Evolutionary conservation across 331 rosid genomes (phyloP), one percentile per base, ranked within the genome.

Genomic region (Malus hybrid): DNA sequence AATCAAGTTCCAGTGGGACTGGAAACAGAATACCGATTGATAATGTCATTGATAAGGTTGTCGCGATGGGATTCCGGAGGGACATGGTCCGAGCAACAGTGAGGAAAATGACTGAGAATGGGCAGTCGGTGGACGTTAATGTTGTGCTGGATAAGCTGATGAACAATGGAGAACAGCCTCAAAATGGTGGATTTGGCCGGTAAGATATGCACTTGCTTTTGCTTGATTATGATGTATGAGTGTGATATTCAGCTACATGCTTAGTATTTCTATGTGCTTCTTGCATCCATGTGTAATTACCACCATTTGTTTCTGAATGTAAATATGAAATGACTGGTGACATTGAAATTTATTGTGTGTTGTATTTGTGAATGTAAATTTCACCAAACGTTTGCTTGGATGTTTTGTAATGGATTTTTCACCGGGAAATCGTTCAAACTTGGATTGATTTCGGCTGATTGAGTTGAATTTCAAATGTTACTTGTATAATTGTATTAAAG

Each of bases 1-100:
- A 31, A 33, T 76, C 79, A n/a, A 57, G 70, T 56, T 66, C 87
- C 60, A 59, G 75, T 39, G 82, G 75, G 77, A 79, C 68, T 56
- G 64, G 77, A 62, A 77, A 66, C 42, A 77, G 74, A n/a, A 7
- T 55, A 27, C 76, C 81, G 18, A 74, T 50, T 11, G 79, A 81
- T 57, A 87, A 81, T 67, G 85, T 80, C 76, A 42, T 81, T 73
- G 84, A 81, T 18, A 67, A 81, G 57, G 83, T 82, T 63, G 90
- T 83, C 10, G 81, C 77, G 5, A 86, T 86, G 87, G 87, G 90
- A 74, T 86, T 86, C 63, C 80, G 83, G 67, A 83, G 87, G 74
- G 87, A 83, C 76, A 6, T 60, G 33, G 90, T 86, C 81, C 79
- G 76, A 81, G 85, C 83, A 20, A 71, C 83, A 24, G 83, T 81